Base-by-base conservation (phyloP, 2,329 filamentous ascomycete genomes). In the Capronia americana region DNA sequence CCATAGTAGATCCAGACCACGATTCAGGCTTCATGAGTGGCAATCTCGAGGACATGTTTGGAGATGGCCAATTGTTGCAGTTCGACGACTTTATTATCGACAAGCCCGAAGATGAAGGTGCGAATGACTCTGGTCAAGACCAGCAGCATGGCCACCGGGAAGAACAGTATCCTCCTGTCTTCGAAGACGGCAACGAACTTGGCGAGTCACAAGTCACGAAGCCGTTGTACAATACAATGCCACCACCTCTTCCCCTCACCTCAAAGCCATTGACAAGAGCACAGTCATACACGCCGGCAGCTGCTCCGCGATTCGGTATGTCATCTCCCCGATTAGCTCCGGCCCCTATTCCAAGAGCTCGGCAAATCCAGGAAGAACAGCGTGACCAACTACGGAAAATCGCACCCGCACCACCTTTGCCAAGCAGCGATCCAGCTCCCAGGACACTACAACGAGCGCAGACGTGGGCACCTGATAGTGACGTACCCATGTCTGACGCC, bases 21-120 rank as follows among this genome's bases (percentile, higher is more conserved):
- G 92, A 96, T 75, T 93, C 92, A 14, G 92, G 91, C 1, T 96
- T 96, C 74, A 91, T 93, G 86, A 95, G 91, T 75, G 90, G 90
- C n/a, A 86, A 88, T 6, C 77, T 90, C 17, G 86, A 90, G n/a
- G 71, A 69, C 41, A 53, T 72, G 12, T 71, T 73, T 50, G 70
- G 67, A 34, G 70, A 73, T 34, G 57, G 69, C 41, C 62, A 63
- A 17, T 55, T 69, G 28, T 48, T 73, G 41, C 68, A 71, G 4
- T 72, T 72, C 46, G 70, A 71, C 32, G 71, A 71, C 38, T 71
- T 71, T 38, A 63, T 70, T 23, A 11, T 69, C 10, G 65, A 70
- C 38, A 71, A 70, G 51, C 55, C 50, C n/a, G 65, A 63, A n/a
- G 61, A 62, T 32, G 48, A 53, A 20, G 64, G 50, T 57, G 30